These are phyloP conservation scores for Sclerotinia glacialis DNA, from an alignment of 2,329 filamentous ascomycete species.

Conservation along the genomic window DNA sequence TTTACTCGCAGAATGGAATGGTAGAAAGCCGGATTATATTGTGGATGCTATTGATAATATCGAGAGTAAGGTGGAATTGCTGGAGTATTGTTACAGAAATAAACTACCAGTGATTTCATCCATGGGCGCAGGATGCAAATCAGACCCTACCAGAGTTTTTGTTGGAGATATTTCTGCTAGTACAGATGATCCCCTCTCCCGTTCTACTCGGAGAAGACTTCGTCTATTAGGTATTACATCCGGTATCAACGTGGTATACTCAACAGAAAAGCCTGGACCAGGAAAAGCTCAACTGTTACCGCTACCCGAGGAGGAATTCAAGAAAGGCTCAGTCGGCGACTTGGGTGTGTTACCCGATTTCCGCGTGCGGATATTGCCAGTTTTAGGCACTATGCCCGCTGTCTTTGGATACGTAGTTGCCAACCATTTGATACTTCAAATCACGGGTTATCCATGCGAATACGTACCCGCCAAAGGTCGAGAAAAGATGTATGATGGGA, in stretches of 20 bases:
- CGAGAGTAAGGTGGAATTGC: slow-evolving; percentile 86
- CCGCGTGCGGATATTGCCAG: slow-evolving; percentile 88
- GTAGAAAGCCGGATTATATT: slow-evolving; percentile 75
- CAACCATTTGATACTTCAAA: slow-evolving; percentile 84
- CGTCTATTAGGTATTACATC: slow-evolving; percentile 68
- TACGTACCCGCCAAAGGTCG: slow-evolving; percentile 77
- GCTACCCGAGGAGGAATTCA: slow-evolving; percentile 80
- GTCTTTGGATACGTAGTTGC: slow-evolving; percentile 90
- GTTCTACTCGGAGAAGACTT: slow-evolving; percentile 77
- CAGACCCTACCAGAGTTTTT: slow-evolving; percentile 75
- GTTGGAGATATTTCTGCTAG: slow-evolving; percentile 88
- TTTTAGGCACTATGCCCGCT: slow-evolving; percentile 94
- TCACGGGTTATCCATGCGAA: slow-evolving; percentile 80
- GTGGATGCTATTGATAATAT: slow-evolving; percentile 99
- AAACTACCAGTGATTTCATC: slow-evolving; percentile 81
- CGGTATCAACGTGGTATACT: slow-evolving; percentile 90
- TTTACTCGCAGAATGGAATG: slow-evolving; percentile 68
- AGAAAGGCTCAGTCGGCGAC: slow-evolving; percentile 81
- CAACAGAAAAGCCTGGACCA: slow-evolving; percentile 82
- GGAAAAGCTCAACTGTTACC: slow-evolving; percentile 90
- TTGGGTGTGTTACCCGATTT: slow-evolving; percentile 89
- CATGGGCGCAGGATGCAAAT: slow-evolving; percentile 97
- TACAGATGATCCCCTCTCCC: slow-evolving; percentile 83
- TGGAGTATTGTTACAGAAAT: slow-evolving; percentile 82
- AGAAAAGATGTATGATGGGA: slow-evolving; percentile 88